A percentile compares a stretch with the other conserved stretches of the same genome.
Evolutionary conservation across 1,139 yeast genomes (phyloP).

Genomic region (Diutina mesorugosa): DNA sequence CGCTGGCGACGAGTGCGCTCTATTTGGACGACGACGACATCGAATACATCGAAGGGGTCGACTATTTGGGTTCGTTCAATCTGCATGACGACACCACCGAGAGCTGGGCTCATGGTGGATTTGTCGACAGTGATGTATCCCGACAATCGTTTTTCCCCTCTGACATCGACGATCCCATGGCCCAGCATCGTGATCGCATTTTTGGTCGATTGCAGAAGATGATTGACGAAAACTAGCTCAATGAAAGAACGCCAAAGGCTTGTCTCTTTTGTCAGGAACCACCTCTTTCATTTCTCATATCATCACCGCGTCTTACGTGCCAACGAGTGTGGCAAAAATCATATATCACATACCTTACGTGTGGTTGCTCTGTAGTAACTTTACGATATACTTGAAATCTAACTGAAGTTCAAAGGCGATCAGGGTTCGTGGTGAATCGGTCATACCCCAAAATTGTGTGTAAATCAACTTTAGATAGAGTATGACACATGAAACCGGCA

Average conservation of each 20-base stretch:
- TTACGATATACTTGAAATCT: no score
- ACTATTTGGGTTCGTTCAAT: slow-evolving; percentile 8
- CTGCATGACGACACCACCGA: slow-evolving; percentile 6
- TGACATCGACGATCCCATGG: slow-evolving; percentile 48
- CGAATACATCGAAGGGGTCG: slow-evolving; percentile 3
- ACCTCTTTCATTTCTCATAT: no score
- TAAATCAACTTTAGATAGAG: no score
- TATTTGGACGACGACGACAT: slow-evolving; percentile 6
- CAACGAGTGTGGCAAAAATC: no score
- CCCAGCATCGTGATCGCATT: slow-evolving; percentile 49
- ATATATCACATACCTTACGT: no score
- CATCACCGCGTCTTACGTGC: no score
- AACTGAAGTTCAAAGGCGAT: no score
- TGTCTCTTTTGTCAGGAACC: no score
- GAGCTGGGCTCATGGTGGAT: slow-evolving; percentile 9
- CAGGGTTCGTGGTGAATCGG: no score
- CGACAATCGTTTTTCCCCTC: slow-evolving; percentile 38
- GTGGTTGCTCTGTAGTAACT: no score
- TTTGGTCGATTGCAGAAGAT: slow-evolving; percentile 43
- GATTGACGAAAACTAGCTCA: slow-evolving; percentile 15
- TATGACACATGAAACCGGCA: no score
- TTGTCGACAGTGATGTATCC: slow-evolving; percentile 9
- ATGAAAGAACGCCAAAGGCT: not conserved
- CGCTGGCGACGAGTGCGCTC: slow-evolving; percentile 10
- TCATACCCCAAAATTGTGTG: no score